Base-by-base conservation (phyloP, 2,329 filamentous ascomycete genomes). In the Fusarium dlaminii region DNA sequence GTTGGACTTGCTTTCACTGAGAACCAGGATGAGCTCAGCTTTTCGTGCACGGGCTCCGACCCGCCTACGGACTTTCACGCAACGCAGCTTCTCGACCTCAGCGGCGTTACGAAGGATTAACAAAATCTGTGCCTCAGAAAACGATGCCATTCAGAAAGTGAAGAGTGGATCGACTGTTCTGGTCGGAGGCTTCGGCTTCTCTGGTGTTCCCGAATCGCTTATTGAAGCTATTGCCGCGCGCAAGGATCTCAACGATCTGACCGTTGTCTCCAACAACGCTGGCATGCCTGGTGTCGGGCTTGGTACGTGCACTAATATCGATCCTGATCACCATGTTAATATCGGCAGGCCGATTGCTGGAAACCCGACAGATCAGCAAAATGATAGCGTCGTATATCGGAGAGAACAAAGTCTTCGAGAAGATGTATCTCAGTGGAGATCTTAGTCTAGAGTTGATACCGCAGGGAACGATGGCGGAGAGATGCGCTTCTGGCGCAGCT, bases 321-420 rank as follows among this genome's bases (percentile, higher is more conserved):
- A 15, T 27, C 5, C 18, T 34, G 93, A 81, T 3, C 13, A 87
- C 95, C 18, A 87, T 95, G 3, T 27, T 64, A 90, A 36, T 0
- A 6, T 5, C 2, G 0, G 4, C 18, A 70, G 68, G 68, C 22
- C 65, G 58, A 12, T 32, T 70, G 6, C 66, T 70, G 24, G 66
- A 70, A 39, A 70, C 66, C 0, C 51, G 92, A 77, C 95, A 97
- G 85, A 92, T 98, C 82, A 91, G 89, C 81, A 96, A 95, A 85
- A 96, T 97, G 91, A 91, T 98, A 78, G 93, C 94, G 29, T 95
- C 93, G 76, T 98, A 97, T 81, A 94, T 98, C 48, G 95, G 95
- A 79, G 94, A 96, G 84, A 98, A 98, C 86, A 97, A 96, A 86
- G 93, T 92, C 7, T 94, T 98, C 70, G 95, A 97, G 85, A 87